Conservation (phyloP, 176 grass and related monocot species). For the Bolboschoenus planiculmis region DNA sequence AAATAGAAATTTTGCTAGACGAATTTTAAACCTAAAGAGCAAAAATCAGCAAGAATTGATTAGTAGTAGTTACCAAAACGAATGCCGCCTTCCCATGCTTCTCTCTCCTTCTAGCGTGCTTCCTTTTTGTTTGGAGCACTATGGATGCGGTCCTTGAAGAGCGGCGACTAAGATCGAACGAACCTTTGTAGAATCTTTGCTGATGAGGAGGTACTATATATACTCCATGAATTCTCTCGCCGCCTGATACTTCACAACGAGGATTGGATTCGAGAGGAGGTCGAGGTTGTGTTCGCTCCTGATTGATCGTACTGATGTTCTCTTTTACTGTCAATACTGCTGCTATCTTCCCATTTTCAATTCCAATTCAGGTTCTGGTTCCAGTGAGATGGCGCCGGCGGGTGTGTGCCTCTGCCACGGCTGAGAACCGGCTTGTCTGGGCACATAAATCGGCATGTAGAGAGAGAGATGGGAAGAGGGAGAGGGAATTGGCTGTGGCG, state of each 20-base stretch:
- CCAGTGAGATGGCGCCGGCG: not conserved
- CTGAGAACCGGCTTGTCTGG: conserved; percentile 24
- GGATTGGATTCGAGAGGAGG: not conserved
- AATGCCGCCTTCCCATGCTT: not conserved
- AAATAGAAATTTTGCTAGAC: not conserved
- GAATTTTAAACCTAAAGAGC: not conserved
- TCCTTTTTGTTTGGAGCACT: not conserved
- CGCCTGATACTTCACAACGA: not conserved
- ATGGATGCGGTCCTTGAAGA: not conserved
- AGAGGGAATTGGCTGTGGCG: conserved; percentile 66
- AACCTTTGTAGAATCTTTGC: not conserved
- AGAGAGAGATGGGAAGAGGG: conserved; percentile 15
- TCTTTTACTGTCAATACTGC: not conserved
- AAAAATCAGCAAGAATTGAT: too few species aligned
- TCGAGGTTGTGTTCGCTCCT: not conserved
- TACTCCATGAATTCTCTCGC: not conserved
- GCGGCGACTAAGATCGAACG: not conserved
- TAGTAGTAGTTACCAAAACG: too few species aligned
- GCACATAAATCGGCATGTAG: conserved; percentile 8
- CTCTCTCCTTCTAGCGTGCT: not conserved
- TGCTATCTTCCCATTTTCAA: not conserved
- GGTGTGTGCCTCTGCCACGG: conserved; percentile 14
- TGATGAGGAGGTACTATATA: not conserved
- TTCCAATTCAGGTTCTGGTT: not conserved
- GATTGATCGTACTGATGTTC: not conserved